Base-by-base conservation (phyloP, 148 eudicot species). In the Simmondsia chinensis region DNA sequence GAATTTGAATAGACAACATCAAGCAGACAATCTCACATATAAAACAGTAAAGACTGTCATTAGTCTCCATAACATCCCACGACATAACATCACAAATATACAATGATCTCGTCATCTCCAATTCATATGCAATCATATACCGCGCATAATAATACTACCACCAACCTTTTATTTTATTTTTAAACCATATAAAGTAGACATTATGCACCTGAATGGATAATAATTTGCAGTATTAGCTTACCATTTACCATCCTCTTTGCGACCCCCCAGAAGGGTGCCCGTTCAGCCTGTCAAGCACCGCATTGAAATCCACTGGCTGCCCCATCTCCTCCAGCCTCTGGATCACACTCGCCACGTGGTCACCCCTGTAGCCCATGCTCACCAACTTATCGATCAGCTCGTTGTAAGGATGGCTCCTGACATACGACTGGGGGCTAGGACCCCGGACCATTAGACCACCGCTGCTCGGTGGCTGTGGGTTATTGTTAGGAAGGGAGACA, bases 291-390 rank as follows among this genome's bases (percentile, higher is more conserved):
- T 91, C 95, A 5, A 91, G 89, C 54, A 91, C 95, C 4, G 86
- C 40, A 52, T 91, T 82, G 49, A 79, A 91, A 64, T 91, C 99
- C 48, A 91, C 75, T 31, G 94, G 34, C 60, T 79, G 89, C 21
- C 99, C 89, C 42, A 61, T 76, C 53, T 91, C 99, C 61, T 91
- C 94, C 25, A 91, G 70, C 87, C 95, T 82, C 74, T 91, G 96
- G 57, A 91, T 91, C 52, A 86, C 80, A 16, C 72, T 58, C 13
- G 63, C 62, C 25, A 82, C 83, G 47, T 77, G 95, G 39, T 86
- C 99, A 20, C 89, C 87, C 51, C 99, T 63, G 48, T 86, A 91
- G 40, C 99, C 99, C 96, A 91, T 91, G 71, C 69, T 65, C 56
- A 77, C 94, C 73, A 91, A 39, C 69, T 86, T 86, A 41, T 91